A percentile compares a stretch with the other conserved stretches of the same genome.
Conservation (phyloP, 1,284 basidiomycete genomes). For the Puccinia novopanici region DNA sequence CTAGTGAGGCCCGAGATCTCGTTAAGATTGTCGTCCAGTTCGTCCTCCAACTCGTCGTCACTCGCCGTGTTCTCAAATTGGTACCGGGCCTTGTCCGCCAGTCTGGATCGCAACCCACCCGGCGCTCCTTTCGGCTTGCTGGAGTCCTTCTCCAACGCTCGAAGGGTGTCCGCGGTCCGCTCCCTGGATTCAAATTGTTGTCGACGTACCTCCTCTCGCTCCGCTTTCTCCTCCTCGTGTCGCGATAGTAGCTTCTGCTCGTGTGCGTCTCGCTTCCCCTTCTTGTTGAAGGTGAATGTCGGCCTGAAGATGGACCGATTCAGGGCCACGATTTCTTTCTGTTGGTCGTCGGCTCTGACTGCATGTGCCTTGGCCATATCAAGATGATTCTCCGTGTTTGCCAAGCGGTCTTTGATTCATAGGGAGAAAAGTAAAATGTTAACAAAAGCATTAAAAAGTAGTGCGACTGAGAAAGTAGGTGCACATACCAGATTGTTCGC, state of each 20-base stretch:
- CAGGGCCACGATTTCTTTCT: conserved; percentile 88
- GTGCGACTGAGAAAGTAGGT: background rate
- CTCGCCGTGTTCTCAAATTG: conserved; percentile 93
- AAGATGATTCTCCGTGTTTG: conserved; percentile 92
- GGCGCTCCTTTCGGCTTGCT: conserved; percentile 52
- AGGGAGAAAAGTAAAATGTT: background rate
- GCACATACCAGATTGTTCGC: conserved; percentile 85
- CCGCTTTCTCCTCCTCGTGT: conserved; percentile 82
- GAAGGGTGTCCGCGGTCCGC: conserved; percentile 73
- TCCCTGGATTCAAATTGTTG: conserved; percentile 85
- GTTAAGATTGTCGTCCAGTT: conserved; percentile 86
- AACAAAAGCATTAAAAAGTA: background rate
- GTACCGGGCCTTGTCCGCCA: conserved; percentile 67
- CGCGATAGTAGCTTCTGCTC: conserved; percentile 84
- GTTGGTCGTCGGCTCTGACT: conserved; percentile 84
- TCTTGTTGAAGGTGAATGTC: conserved; percentile 85
- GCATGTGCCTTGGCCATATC: conserved; percentile 91
- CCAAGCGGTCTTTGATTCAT: conserved; percentile 66
- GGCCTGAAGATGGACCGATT: conserved; percentile 94
- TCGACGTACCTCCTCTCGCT: conserved; percentile 79
- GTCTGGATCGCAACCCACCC: conserved; percentile 40
- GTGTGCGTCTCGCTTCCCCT: conserved; percentile 82
- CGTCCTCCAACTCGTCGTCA: conserved; percentile 81
- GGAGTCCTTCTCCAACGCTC: conserved; percentile 46
- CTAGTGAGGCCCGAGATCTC: conserved; percentile 81